These are phyloP conservation scores for Mycena galopus DNA, from an alignment of 768 basidiomycete genomes.

Conservation along the genomic window DNA sequence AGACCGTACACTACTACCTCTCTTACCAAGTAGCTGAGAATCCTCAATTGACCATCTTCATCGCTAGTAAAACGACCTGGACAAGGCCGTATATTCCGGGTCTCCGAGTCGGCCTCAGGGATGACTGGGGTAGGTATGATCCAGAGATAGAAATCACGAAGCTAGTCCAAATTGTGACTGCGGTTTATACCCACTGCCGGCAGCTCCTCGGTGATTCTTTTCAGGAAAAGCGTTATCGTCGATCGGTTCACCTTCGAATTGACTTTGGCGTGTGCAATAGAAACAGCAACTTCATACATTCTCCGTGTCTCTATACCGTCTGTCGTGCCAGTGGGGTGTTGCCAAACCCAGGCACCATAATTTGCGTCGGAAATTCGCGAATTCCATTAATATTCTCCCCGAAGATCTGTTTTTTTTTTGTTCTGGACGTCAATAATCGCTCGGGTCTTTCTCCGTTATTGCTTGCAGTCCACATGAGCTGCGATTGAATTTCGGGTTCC, in stretches of 20 bases:
- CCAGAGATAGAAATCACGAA: too few relatives aligned
- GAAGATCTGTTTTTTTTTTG: slow-evolving; percentile 1
- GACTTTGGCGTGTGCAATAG: background rate
- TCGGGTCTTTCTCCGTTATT: background rate
- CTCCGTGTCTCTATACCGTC: background rate
- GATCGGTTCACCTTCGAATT: slow-evolving; percentile 1
- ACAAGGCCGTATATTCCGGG: too few relatives aligned
- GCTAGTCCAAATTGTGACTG: too few relatives aligned
- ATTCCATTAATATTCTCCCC: slow-evolving; percentile 4
- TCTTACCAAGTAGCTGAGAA: too few relatives aligned
- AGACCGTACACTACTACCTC: too few relatives aligned
- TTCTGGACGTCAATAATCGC: background rate
- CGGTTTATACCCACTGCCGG: background rate
- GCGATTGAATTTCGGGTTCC: slow-evolving; percentile 1
- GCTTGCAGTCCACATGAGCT: slow-evolving; percentile 1
- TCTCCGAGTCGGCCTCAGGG: too few relatives aligned
- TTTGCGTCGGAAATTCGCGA: background rate
- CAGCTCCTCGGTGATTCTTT: background rate
- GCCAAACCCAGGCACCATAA: background rate
- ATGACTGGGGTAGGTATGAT: too few relatives aligned
- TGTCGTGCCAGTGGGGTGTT: background rate
- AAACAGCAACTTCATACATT: slow-evolving; percentile 1
- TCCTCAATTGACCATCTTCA: too few relatives aligned
- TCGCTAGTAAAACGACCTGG: too few relatives aligned
- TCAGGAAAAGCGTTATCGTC: background rate